Evolutionary conservation across 2,329 filamentous ascomycete species (phyloP).

Genomic region (Cladophialophora psammophila): DNA sequence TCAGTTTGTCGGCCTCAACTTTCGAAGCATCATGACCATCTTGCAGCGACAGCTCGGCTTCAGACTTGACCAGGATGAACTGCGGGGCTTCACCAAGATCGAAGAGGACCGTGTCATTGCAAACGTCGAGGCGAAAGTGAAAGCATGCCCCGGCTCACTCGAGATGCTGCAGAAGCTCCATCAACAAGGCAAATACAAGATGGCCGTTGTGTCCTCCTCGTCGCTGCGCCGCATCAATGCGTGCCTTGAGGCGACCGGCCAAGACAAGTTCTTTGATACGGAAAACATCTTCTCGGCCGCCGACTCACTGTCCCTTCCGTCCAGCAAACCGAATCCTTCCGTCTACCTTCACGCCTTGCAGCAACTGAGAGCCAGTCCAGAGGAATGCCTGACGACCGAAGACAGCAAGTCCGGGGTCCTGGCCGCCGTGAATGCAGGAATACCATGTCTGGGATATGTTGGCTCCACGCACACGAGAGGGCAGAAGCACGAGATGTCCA

Average conservation of each 20-base stretch:
- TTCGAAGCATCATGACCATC: constrained; percentile 85
- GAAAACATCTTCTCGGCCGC: constrained; percentile 83
- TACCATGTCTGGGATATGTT: constrained; percentile 84
- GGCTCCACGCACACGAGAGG: constrained; percentile 72
- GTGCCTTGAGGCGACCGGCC: constrained; percentile 78
- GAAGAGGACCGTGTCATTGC: constrained; percentile 86
- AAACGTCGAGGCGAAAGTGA: constrained; percentile 73
- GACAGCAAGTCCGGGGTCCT: constrained; percentile 86
- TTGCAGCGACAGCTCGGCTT: constrained; percentile 80
- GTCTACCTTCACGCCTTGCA: constrained; percentile 83
- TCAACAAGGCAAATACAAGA: constrained; percentile 68
- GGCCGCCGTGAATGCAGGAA: constrained; percentile 77
- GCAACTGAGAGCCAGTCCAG: constrained; percentile 72
- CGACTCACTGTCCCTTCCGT: constrained; percentile 77
- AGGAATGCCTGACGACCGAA: constrained; percentile 81
- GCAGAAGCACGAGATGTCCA: constrained; percentile 70
- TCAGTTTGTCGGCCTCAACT: constrained; percentile 93
- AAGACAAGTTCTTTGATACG: constrained; percentile 79
- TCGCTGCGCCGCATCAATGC: constrained; percentile 80
- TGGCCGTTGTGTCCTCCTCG: constrained; percentile 82
- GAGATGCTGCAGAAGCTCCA: constrained; percentile 71
- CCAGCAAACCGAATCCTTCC: constrained; percentile 87
- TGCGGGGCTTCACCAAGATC: constrained; percentile 74
- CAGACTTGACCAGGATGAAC: constrained; percentile 69
- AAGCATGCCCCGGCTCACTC: constrained; percentile 73